Base-by-base conservation (phyloP, 1,284 basidiomycete species). In the Ustilago trichophora region DNA sequence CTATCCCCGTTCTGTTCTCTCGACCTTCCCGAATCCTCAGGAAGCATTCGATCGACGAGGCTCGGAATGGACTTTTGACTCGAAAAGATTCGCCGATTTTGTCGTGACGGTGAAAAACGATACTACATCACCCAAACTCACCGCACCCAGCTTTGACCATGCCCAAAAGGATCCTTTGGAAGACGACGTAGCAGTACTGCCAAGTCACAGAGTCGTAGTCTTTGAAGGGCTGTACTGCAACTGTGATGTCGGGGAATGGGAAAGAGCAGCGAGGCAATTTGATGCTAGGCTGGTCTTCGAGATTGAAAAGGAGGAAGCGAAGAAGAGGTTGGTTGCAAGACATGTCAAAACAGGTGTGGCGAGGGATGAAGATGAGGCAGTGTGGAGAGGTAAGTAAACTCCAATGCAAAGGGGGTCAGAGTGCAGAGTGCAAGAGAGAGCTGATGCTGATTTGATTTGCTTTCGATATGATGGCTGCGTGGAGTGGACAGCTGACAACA, bases 201-300 rank as follows among this genome's bases (percentile, higher is more conserved):
- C 89, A 0, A 65, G 83, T 26, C 88, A 93, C 73, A 87, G 89
- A 4, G 85, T 95, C 47, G 85, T 95, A 48, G 80, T 94, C 54
- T 86, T 94, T 57, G 91, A 95, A 82, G 92, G 93, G 0, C 83
- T 95, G 9, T 93, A 95, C 81, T 86, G 88, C 6, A 87, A 91
- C 58, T 85, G 93, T 18, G 85, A 88, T 29, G 83, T 87, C 16
- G 83, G 86, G 0, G 89, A 89, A 0, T 97, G 94, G 94, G 78
- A 78, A 1, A 85, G 86, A 15, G 90, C 88, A 1, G 87, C 88
- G 0, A 80, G 83, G 21, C 76, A 87, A 63, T 85, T 94, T 56
- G 90, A 97, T 76, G 88, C 91, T 75, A 85, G 91, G 13, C 90
- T 92, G 85, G 89, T 89, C 82, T 83, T 96, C 19, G 84, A 89